Base-by-base conservation (phyloP, 225 moss, liverwort and hornwort genomes). In the Ulota crispa region DNA sequence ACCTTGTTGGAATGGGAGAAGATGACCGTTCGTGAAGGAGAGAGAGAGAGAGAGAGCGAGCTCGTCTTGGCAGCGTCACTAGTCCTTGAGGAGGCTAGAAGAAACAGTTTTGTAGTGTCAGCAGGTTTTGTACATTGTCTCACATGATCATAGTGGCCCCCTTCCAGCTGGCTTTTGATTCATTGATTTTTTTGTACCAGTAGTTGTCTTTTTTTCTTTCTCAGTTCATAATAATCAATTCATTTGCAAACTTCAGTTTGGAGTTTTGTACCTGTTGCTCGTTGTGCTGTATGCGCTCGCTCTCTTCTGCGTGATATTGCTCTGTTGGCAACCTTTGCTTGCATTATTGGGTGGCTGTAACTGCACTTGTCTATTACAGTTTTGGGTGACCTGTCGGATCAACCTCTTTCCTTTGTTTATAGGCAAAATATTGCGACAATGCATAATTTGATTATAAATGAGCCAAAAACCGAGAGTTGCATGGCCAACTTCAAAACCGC, bases 31-130 rank as follows among this genome's bases (percentile, higher is more conserved):
- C 57, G 43, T 70, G 39, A 39, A 39, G 39, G 39, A 39, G 39
- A 39, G 9, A 34, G 13, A 43, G 9, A 12, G 18, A 18, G 72
- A 23, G 59, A n/a, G n/a, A n/a, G n/a, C n/a, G 79, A 72, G 39
- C 72, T 26, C 39, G 15, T 26, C 53, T 53, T 9, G 64, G 73
- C 64, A 15, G 54, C 54, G 54, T 39, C 53, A 7, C 37, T 24
- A 45, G 61, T 68, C 45, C 69, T 68, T 34, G 9, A 59, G 76
- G 60, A 76, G 47, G 37, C 32, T 68, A 41, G 47, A 69, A 34
- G 61, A 76, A 50, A 69, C 82, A 82, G 82, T 82, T 82, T 82
- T 82, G 82, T 82, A 82, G 76, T 76, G 28, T 82, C 82, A 18
- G 16, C 50, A 18, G 82, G 75, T 82, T 82, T 76, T 82, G 82